These are phyloP conservation scores for Malassezia equina DNA, from an alignment of 1,284 basidiomycete species.

Conservation along the genomic window DNA sequence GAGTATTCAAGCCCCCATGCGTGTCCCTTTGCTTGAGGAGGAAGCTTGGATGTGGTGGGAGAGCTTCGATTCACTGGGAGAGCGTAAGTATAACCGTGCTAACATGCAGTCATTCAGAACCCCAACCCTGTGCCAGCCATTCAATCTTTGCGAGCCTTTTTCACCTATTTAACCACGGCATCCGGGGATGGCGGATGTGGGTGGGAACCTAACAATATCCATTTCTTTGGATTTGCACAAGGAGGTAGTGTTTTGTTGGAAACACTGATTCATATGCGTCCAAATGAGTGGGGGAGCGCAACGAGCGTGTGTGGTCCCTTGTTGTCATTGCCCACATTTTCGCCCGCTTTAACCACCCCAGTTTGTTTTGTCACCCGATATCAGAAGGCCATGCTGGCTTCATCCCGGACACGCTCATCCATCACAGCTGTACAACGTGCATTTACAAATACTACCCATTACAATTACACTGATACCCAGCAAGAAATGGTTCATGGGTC, in stretches of 20 bases:
- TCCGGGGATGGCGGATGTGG: constrained; percentile 50
- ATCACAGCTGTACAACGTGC: neutral
- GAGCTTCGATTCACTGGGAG: constrained; percentile 64
- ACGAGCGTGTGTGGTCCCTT: constrained; percentile 23
- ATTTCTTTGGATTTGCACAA: constrained; percentile 81
- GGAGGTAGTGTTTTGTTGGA: constrained; percentile 72
- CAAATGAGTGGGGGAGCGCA: constrained; percentile 38
- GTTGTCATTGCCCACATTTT: constrained; percentile 19
- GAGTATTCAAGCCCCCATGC: constrained; percentile 66
- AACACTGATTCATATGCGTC: constrained; percentile 53
- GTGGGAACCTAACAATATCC: constrained; percentile 63
- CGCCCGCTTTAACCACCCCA: neutral
- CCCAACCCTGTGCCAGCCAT: constrained; percentile 65
- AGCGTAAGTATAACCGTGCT: constrained; percentile 51
- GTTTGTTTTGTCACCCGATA: constrained; percentile 6
- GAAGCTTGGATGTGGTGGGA: constrained; percentile 64
- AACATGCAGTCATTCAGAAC: constrained; percentile 52
- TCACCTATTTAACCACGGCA: constrained; percentile 55
- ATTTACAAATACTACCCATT: constrained; percentile 5
- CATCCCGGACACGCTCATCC: neutral
- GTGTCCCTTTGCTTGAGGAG: constrained; percentile 66
- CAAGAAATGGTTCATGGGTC: constrained; percentile 11
- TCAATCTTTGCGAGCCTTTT: constrained; percentile 54
- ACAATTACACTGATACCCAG: neutral
- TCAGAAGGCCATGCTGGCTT: neutral